Percentiles rank a stretch among this genome's conserved stretches.
These are phyloP conservation scores for Skeletonema tropicum DNA, from an alignment of 108 stramenopile genomes.

Conservation along the genomic window DNA sequence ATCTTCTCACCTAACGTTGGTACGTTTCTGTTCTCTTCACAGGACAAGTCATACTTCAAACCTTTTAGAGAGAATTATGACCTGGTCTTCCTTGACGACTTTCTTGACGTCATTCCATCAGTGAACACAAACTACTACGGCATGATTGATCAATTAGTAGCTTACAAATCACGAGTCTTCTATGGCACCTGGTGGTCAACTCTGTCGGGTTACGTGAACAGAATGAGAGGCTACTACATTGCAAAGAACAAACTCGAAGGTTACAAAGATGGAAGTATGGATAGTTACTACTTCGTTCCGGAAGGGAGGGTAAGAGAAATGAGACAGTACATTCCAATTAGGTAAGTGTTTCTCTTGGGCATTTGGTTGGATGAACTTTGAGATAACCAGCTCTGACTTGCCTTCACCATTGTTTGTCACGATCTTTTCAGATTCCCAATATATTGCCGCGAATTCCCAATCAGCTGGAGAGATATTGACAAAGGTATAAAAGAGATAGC, in stretches of 20 bases:
- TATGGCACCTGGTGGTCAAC: slow-evolving; percentile 63
- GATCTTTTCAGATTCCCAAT: slow-evolving; percentile 37
- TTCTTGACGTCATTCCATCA: slow-evolving; percentile 62
- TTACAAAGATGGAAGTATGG: slow-evolving; percentile 57
- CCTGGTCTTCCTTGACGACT: slow-evolving; percentile 52
- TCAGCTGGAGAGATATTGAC: slow-evolving; percentile 89
- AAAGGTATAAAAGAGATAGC: slow-evolving; percentile 52
- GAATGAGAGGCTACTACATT: slow-evolving; percentile 63
- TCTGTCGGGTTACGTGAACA: slow-evolving; percentile 57
- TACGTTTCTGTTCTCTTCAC: background rate
- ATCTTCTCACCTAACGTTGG: no score
- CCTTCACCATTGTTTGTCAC: background rate
- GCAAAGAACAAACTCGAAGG: slow-evolving; percentile 54
- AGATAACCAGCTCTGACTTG: background rate
- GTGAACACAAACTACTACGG: slow-evolving; percentile 77
- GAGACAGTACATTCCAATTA: slow-evolving; percentile 49
- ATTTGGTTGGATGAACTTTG: background rate
- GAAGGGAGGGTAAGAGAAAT: slow-evolving; percentile 41
- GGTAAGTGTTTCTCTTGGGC: background rate
- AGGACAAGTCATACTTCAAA: slow-evolving; percentile 67
- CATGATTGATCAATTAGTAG: slow-evolving; percentile 67
- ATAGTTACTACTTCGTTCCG: slow-evolving; percentile 58
- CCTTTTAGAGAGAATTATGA: slow-evolving; percentile 50
- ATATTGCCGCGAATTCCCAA: slow-evolving; percentile 71
- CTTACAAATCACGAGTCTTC: slow-evolving; percentile 47